These are phyloP conservation scores for Entophlyctis luteolus DNA, from an alignment of 192 early-diverging fungal species.

Conservation along the genomic window DNA sequence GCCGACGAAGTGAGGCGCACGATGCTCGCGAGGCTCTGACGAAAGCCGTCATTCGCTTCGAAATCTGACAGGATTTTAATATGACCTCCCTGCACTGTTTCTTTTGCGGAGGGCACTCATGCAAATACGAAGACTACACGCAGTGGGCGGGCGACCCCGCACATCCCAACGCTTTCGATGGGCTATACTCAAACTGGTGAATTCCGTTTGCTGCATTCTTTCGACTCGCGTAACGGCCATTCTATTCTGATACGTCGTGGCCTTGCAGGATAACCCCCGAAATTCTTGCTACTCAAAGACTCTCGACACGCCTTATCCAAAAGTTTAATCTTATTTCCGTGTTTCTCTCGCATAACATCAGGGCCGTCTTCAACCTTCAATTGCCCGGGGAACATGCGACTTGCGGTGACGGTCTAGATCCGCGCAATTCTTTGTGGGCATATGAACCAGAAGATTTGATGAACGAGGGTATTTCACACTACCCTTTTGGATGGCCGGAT, in stretches of 20 bases:
- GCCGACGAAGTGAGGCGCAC: too few relatives aligned
- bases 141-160: conserved; percentile 32
- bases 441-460: conserved; percentile 48
- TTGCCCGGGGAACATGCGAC: conserved; percentile 38
- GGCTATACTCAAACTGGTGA: conserved; percentile 42
- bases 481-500: conserved; percentile 49
- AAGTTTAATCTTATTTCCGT: conserved; percentile 22
- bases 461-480: conserved; percentile 41
- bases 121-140: conserved; percentile 47
- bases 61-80: too few relatives aligned
- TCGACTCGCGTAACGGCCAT: not conserved
- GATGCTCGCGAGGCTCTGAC: too few relatives aligned
- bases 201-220: not conserved
- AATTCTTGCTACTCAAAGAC: conserved; percentile 49
- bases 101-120: conserved; percentile 46
- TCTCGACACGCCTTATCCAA: conserved; percentile 39
- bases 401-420: conserved; percentile 44
- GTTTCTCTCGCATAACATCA: conserved; percentile 29
- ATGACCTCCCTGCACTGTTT: conserved; percentile 44
- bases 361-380: conserved; percentile 46
- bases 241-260: not conserved
- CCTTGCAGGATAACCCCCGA: conserved; percentile 38
- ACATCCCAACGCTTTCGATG: conserved; percentile 40
- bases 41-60: too few relatives aligned
- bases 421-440: conserved; percentile 26